phyloP scores from a whole-genome alignment of 2,329 filamentous ascomycete species.

The Curvularia sp. region DNA sequence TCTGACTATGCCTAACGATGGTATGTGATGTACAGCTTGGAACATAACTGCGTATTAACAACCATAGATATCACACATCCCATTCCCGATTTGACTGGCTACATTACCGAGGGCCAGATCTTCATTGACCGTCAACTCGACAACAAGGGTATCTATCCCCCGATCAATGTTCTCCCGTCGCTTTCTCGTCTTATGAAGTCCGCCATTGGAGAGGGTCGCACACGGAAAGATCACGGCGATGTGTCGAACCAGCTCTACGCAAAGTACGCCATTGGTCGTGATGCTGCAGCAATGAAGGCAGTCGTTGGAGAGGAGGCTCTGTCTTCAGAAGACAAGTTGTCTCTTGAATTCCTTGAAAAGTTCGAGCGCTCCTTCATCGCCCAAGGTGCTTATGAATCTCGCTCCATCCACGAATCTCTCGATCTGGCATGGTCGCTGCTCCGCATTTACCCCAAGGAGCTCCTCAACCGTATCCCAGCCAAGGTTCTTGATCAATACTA shows the following conservation, averaged over 20 bases:
- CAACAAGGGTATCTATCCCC: conserved; percentile 98
- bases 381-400: conserved; percentile 90
- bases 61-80: conserved; percentile 90
- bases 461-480: conserved; percentile 80
- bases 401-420: conserved; percentile 89
- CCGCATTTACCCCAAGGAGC: conserved; percentile 96
- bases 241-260: conserved; percentile 99
- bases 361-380: conserved; percentile 95
- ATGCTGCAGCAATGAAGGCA: conserved; percentile 98
- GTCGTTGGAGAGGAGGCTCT: conserved; percentile 98
- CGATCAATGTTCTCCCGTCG: conserved; percentile 97
- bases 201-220: conserved; percentile 96
- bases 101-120: conserved; percentile 99
- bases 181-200: conserved; percentile 99
- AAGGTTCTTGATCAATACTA: conserved; percentile 62
- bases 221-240: conserved; percentile 94
- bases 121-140: conserved; percentile 91
- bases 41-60: conserved; percentile 20
- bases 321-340: conserved; percentile 95
- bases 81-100: conserved; percentile 97
- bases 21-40: conserved; percentile 49
- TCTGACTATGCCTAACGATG: conserved; percentile 99
- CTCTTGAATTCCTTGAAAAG: conserved; percentile 97
- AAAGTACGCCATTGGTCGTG: conserved; percentile 98
- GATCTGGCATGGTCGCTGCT: conserved; percentile 96